Conservation (phyloP, 2,329 filamentous ascomycete species). For the Neospermospora avenae region DNA sequence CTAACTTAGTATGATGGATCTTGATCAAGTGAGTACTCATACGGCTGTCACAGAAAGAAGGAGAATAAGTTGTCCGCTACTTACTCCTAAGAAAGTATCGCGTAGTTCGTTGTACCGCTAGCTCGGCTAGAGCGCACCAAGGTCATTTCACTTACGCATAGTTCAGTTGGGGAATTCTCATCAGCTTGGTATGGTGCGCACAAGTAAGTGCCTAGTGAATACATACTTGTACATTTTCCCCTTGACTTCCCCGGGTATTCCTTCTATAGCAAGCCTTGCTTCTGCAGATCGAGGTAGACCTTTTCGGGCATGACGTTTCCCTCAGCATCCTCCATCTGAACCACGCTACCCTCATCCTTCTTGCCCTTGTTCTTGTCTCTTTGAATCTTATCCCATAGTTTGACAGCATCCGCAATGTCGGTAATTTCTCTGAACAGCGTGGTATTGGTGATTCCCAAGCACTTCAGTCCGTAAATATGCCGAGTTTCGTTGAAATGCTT, state of each 20-base stretch:
- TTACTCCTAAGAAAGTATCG: no score
- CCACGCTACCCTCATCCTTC: slow-evolving; percentile 74
- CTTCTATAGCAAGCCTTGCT: slow-evolving; percentile 73
- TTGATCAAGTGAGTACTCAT: no score
- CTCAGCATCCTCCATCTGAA: slow-evolving; percentile 97
- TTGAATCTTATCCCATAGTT: slow-evolving; percentile 91
- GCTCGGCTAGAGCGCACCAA: no score
- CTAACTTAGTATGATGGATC: no score
- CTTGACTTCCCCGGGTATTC: neutral
- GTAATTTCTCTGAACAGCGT: slow-evolving; percentile 92
- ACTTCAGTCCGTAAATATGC: slow-evolving; percentile 91
- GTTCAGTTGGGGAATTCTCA: no score
- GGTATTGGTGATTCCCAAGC: slow-evolving; percentile 88
- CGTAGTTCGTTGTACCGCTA: no score
- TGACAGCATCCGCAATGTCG: slow-evolving; percentile 81
- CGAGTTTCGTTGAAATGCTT: slow-evolving; percentile 97
- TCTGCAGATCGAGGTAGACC: slow-evolving; percentile 93
- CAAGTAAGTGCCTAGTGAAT: neutral
- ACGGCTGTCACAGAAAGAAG: no score
- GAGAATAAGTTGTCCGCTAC: no score
- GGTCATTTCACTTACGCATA: no score
- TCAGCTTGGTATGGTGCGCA: no score
- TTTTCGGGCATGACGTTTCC: slow-evolving; percentile 99
- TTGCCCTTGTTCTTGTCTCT: slow-evolving; percentile 76
- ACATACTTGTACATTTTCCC: slow-evolving; percentile 15